Evolutionary conservation across 306 rosid genomes (phyloP).

Genomic region (Fragaria iinumae): DNA sequence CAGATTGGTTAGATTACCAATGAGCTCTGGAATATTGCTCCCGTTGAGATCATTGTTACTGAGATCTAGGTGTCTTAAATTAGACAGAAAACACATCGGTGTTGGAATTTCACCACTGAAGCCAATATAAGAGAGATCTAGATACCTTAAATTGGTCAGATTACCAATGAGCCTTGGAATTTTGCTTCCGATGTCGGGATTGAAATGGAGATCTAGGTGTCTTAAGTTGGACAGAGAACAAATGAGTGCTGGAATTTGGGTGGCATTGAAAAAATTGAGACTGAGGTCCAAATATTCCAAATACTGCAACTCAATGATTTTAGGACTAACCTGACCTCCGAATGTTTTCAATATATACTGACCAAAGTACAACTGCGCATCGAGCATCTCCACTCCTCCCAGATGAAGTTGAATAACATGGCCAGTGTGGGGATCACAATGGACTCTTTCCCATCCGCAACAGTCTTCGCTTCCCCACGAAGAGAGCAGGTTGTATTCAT

Average conservation of each 20-base stretch:
- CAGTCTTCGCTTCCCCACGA: not conserved
- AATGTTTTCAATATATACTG: not conserved
- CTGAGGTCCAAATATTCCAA: not conserved
- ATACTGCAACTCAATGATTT: not conserved
- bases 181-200: not conserved
- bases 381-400: not conserved
- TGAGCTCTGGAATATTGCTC: not conserved
- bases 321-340: not conserved
- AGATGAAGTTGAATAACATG: not conserved
- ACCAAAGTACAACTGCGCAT: too few relatives aligned
- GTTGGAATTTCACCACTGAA: not conserved
- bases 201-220: not conserved
- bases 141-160: not conserved
- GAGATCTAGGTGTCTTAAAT: not conserved
- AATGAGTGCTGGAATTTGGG: not conserved
- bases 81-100: not conserved
- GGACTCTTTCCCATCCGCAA: not conserved
- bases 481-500: not conserved
- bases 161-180: not conserved
- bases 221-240: not conserved
- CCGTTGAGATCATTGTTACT: accelerated
- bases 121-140: not conserved
- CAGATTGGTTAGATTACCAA: not conserved
- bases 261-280: not conserved
- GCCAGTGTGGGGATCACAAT: not conserved